A percentile compares a stretch with the other conserved stretches of the same genome.
phyloP scores from a whole-genome alignment of 306 rosid species.

The Vachellia pachyceras region DNA sequence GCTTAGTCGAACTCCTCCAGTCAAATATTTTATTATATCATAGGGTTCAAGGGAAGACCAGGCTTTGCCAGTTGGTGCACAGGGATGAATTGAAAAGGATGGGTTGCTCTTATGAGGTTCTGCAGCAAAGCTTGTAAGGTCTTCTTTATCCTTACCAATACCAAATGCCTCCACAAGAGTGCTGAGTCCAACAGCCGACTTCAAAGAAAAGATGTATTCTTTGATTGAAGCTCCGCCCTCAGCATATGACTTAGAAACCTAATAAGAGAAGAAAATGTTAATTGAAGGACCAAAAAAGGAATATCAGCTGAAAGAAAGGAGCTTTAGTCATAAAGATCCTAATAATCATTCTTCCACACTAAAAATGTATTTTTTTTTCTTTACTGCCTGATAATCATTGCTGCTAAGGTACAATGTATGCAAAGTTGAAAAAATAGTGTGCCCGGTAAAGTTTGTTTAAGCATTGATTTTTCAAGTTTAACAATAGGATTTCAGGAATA shows the following conservation, averaged over 20 bases:
- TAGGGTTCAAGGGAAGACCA: conserved; percentile 66
- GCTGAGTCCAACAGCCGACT: conserved; percentile 61
- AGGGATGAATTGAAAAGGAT: conserved; percentile 39
- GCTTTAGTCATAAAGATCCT: conserved; percentile 31
- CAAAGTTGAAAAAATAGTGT: conserved; percentile 20
- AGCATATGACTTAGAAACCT: conserved; percentile 66
- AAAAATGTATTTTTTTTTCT: neutral
- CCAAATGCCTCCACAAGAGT: conserved; percentile 75
- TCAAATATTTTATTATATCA: conserved; percentile 65
- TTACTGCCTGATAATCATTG: neutral
- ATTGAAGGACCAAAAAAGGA: conserved; percentile 18
- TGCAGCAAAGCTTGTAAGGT: conserved; percentile 62
- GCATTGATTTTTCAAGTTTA: conserved; percentile 19
- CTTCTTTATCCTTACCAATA: conserved; percentile 74
- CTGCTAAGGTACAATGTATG: neutral
- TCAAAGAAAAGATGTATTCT: conserved; percentile 66
- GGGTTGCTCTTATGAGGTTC: conserved; percentile 61
- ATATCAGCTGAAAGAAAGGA: neutral
- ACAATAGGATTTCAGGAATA: neutral
- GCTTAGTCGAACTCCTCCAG: conserved; percentile 75
- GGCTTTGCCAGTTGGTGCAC: conserved; percentile 53
- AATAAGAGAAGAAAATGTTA: conserved; percentile 38
- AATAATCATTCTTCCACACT: neutral
- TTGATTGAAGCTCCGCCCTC: conserved; percentile 70
- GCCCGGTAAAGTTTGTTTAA: conserved; percentile 12